A percentile compares a stretch with the other conserved stretches of the same genome.
These are phyloP conservation scores for Sugiyamaella marilandica DNA, from an alignment of 805 yeast genomes.

Conservation along the genomic window DNA sequence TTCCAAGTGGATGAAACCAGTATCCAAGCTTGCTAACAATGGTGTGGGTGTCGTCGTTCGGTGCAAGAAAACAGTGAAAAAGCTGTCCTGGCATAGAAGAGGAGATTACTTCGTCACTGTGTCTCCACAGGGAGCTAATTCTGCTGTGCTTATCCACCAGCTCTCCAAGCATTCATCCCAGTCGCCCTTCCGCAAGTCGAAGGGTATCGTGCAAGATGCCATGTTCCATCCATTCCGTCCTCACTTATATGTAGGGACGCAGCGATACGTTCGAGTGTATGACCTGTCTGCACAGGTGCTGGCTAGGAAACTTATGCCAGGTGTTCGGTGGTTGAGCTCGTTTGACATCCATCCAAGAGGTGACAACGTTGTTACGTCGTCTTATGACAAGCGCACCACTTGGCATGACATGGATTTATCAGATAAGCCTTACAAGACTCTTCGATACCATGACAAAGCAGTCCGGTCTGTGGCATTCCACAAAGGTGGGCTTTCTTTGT, in stretches of 20 bases:
- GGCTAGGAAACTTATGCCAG: conserved; percentile 83
- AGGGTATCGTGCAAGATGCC: conserved; percentile 93
- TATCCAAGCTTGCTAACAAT: conserved; percentile 49
- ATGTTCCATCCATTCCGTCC: conserved; percentile 97
- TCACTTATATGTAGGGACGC: conserved; percentile 88
- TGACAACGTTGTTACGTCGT: conserved; percentile 86
- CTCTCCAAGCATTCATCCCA: conserved; percentile 90
- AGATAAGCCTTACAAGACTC: conserved; percentile 87
- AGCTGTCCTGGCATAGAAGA: conserved; percentile 90
- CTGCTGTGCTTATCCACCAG: conserved; percentile 91
- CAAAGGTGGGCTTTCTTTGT: conserved; percentile 76
- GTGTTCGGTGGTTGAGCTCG: conserved; percentile 89
- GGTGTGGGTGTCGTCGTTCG: conserved; percentile 75
- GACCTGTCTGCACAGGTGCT: conserved; percentile 83
- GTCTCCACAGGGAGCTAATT: conserved; percentile 87
- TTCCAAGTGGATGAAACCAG: conserved; percentile 82
- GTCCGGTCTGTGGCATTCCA: conserved; percentile 87
- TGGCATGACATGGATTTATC: conserved; percentile 96
- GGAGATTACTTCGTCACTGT: conserved; percentile 96
- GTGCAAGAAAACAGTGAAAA: conserved; percentile 62
- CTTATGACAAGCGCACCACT: conserved; percentile 88
- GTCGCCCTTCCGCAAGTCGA: conserved; percentile 88
- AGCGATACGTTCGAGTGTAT: conserved; percentile 84
- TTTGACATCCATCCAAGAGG: conserved; percentile 96
- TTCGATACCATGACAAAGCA: conserved; percentile 92